Evolutionary conservation across 345 rosid species (phyloP).

Genomic region (Moricandia moricandioides): DNA sequence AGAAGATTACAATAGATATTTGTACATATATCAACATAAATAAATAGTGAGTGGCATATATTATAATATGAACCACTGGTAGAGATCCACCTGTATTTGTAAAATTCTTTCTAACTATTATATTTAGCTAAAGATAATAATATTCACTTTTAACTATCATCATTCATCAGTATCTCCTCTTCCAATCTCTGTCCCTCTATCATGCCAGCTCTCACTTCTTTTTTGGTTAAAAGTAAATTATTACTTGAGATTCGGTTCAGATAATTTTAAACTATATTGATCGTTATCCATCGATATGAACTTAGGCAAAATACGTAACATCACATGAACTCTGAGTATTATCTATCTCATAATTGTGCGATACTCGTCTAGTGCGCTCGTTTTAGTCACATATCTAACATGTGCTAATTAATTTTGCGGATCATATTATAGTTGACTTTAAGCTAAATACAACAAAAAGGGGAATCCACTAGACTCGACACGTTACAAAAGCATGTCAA

Average conservation of each 20-base stretch:
- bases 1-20: slow-evolving; percentile 5
- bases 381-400: neutral
- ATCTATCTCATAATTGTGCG: neutral
- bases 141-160: slow-evolving; percentile 27
- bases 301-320: neutral
- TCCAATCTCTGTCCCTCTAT: slow-evolving; percentile 10
- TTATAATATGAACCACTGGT: slow-evolving; percentile 11
- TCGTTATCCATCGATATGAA: slow-evolving; percentile 24
- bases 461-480: slow-evolving; percentile 24
- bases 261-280: slow-evolving; percentile 1
- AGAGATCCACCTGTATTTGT: slow-evolving; percentile 25
- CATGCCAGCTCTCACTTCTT: neutral
- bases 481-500: slow-evolving; percentile 20
- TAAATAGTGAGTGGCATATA: slow-evolving; percentile 12
- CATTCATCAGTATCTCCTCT: slow-evolving; percentile 18
- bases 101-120: slow-evolving; percentile 20
- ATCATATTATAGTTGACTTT: neutral
- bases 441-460: neutral
- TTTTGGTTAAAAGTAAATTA: slow-evolving; percentile 10
- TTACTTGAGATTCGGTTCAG: slow-evolving; percentile 9
- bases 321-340: slow-evolving; percentile 5
- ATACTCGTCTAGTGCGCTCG: neutral
- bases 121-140: neutral
- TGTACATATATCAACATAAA: slow-evolving; percentile 12
- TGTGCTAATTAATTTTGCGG: neutral